A percentile compares a stretch with the other conserved stretches of the same genome.
phyloP scores from a whole-genome alignment of 495 filamentous ascomycete species.

The Trichoderma virens region DNA sequence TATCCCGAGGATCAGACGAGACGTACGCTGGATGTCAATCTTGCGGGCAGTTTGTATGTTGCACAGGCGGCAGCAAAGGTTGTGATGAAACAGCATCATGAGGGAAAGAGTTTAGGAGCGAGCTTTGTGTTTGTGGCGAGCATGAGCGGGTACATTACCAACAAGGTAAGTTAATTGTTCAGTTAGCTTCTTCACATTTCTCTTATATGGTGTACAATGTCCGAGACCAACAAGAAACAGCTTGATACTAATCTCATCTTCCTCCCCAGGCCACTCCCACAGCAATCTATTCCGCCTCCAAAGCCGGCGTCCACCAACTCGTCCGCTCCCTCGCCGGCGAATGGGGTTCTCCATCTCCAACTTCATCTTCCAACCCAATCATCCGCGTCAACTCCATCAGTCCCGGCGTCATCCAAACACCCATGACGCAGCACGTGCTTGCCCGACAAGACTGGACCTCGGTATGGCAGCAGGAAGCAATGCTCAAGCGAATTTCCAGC shows the following conservation, averaged over 20 bases:
- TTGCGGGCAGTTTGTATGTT: background rate
- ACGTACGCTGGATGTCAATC: background rate
- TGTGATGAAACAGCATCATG: background rate
- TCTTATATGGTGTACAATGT: no score
- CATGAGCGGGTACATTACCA: background rate
- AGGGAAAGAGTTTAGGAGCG: background rate
- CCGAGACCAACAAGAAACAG: no score
- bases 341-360: background rate
- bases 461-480: background rate
- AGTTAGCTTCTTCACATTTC: background rate
- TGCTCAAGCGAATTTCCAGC: background rate
- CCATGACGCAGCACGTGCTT: background rate
- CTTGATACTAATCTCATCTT: background rate
- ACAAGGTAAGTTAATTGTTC: background rate
- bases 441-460: background rate
- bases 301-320: conserved; percentile 4
- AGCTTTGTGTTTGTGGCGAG: conserved; percentile 3
- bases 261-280: background rate
- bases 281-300: background rate
- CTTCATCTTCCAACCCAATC: background rate
- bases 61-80: conserved; percentile 2
- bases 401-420: conserved; percentile 1
- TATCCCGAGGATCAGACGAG: background rate
- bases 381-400: conserved; percentile 9
- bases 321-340: conserved; percentile 4